Evolutionary conservation across 257 asterid species (phyloP).

Genomic region (Nicotiana paniculata): DNA sequence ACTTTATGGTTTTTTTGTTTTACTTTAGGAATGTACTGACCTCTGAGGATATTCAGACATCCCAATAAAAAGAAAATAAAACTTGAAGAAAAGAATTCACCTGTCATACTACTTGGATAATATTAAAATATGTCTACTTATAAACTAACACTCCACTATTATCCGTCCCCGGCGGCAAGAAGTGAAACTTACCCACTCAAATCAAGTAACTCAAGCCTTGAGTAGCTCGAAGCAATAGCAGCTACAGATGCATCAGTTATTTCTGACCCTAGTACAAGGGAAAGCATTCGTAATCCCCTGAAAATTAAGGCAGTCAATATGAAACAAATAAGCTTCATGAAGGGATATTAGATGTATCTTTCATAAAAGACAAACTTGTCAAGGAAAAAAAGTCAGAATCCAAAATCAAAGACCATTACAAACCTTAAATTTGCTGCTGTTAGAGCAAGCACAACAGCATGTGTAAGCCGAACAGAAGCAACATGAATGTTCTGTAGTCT

Average conservation of each 20-base stretch:
- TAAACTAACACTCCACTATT: neutral
- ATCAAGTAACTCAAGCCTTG: conserved; percentile 84
- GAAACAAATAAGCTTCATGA: conserved; percentile 2
- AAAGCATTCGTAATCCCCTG: conserved; percentile 89
- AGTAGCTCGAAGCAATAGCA: conserved; percentile 77
- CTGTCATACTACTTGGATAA: neutral
- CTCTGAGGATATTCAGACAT: neutral
- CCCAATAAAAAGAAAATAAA: neutral
- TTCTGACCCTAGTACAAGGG: conserved; percentile 89
- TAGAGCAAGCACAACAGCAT: conserved; percentile 73
- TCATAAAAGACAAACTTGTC: neutral
- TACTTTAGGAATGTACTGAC: neutral
- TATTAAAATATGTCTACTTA: neutral
- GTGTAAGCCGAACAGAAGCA: conserved; percentile 71
- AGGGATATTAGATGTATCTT: neutral
- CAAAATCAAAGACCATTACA: neutral
- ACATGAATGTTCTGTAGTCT: conserved; percentile 78
- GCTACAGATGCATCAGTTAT: conserved; percentile 98
- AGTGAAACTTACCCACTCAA: conserved; percentile 80
- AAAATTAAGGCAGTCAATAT: conserved; percentile 2
- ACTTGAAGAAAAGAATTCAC: neutral
- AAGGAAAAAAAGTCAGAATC: neutral
- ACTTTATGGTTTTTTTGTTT: neutral
- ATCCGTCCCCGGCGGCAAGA: neutral
- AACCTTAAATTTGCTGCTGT: conserved; percentile 83